phyloP scores from a whole-genome alignment of 2,329 filamentous ascomycete genomes.

The Xylaria hypoxylon region DNA sequence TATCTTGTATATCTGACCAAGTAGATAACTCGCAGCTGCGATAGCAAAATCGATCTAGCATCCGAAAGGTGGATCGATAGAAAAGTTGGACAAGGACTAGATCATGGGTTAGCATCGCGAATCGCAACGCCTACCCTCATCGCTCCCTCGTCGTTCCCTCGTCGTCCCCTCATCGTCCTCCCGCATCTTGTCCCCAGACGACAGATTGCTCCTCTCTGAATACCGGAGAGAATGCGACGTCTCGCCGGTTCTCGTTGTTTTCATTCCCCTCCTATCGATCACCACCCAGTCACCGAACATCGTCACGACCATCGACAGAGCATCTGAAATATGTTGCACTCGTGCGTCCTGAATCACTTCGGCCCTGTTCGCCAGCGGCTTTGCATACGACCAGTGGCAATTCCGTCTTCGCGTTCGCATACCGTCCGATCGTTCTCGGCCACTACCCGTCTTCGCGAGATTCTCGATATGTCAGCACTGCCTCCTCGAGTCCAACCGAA shows the following conservation, averaged over 20 bases:
- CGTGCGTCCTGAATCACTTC: constrained; percentile 8
- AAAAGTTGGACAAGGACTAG: constrained; percentile 1
- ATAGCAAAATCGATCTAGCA: background rate
- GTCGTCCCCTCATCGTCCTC: no score
- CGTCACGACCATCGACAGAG: background rate
- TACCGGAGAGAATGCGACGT: constrained; percentile 30
- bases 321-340: constrained; percentile 31
- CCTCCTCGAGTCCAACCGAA: constrained; percentile 69
- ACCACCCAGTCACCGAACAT: background rate
- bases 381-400: constrained; percentile 10
- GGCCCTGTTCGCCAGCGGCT: constrained; percentile 12
- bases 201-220: background rate
- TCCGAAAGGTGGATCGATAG: constrained; percentile 4
- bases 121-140: constrained; percentile 1
- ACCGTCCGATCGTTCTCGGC: constrained; percentile 60
- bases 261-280: constrained; percentile 3
- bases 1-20: background rate
- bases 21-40: background rate
- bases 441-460: constrained; percentile 58
- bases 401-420: constrained; percentile 4
- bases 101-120: constrained; percentile 33
- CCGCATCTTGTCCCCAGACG: background rate
- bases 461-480: constrained; percentile 63
- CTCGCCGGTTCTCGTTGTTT: constrained; percentile 12
- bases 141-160: background rate